Conservation (phyloP, 257 asterid genomes). For the Fraxinus cuspidata region DNA sequence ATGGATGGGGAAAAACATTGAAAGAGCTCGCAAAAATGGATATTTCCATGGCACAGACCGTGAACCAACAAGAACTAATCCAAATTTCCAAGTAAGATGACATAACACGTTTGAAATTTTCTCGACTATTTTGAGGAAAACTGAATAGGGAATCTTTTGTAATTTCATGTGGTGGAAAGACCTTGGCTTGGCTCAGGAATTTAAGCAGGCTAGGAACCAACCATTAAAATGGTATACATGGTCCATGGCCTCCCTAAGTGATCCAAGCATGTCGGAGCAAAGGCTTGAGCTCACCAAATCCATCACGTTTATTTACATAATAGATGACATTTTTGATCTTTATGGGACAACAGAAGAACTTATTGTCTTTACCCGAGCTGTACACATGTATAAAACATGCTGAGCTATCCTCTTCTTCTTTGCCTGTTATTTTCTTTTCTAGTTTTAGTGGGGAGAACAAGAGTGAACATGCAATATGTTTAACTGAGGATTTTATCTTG, state of each 20-base stretch:
- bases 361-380: constrained; percentile 25
- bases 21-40: background rate
- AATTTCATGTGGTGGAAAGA: constrained; percentile 52
- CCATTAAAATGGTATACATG: too few species aligned
- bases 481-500: too few species aligned
- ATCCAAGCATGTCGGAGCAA: too few species aligned
- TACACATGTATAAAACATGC: constrained; percentile 29
- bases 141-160: background rate
- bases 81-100: background rate
- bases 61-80: background rate
- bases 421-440: background rate
- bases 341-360: constrained; percentile 24
- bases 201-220: constrained; percentile 38
- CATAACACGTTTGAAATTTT: background rate
- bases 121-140: background rate
- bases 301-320: too few species aligned
- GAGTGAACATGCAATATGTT: background rate
- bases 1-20: background rate
- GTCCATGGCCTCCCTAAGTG: too few species aligned
- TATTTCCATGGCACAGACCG: background rate
- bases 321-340: too few species aligned
- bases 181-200: constrained; percentile 33
- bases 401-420: constrained; percentile 25
- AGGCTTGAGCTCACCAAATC: too few species aligned
- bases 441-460: too few species aligned